A percentile compares a stretch with the other conserved stretches of the same genome.
phyloP scores from a whole-genome alignment of 1,284 basidiomycete species.

The Leucoagaricus sp. region DNA sequence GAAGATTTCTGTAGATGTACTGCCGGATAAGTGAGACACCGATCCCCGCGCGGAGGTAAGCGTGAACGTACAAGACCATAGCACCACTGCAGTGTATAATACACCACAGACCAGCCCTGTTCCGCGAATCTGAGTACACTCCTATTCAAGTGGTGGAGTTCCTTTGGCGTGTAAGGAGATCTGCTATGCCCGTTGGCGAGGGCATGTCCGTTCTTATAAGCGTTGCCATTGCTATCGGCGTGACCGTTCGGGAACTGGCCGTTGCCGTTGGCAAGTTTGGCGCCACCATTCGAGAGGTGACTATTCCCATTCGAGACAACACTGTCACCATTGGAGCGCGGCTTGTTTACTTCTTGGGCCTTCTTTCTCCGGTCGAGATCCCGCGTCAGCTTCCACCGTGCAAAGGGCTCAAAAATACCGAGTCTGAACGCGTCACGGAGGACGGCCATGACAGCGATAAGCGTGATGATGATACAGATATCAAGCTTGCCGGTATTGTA shows the following conservation, averaged over 20 bases:
- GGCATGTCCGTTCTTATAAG: conserved; percentile 35
- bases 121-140: conserved; percentile 89
- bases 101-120: conserved; percentile 89
- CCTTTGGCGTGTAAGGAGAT: conserved; percentile 34
- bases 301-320: not conserved
- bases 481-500: conserved; percentile 75
- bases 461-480: conserved; percentile 68
- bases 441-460: conserved; percentile 78
- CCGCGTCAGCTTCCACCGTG: conserved; percentile 66
- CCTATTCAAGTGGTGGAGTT: conserved; percentile 62
- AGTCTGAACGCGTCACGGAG: conserved; percentile 77
- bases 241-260: conserved; percentile 21
- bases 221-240: conserved; percentile 29
- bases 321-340: conserved; percentile 29
- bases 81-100: conserved; percentile 76
- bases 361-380: conserved; percentile 40
- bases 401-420: conserved; percentile 76
- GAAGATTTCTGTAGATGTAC: conserved; percentile 80
- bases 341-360: conserved; percentile 25
- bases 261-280: conserved; percentile 28
- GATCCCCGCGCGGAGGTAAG: not conserved
- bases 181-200: conserved; percentile 29
- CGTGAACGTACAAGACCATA: conserved; percentile 78
- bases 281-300: conserved; percentile 5
- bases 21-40: conserved; percentile 32